Conservation (phyloP, 192 early-diverging fungal species). For the Kappamyces sp. region DNA sequence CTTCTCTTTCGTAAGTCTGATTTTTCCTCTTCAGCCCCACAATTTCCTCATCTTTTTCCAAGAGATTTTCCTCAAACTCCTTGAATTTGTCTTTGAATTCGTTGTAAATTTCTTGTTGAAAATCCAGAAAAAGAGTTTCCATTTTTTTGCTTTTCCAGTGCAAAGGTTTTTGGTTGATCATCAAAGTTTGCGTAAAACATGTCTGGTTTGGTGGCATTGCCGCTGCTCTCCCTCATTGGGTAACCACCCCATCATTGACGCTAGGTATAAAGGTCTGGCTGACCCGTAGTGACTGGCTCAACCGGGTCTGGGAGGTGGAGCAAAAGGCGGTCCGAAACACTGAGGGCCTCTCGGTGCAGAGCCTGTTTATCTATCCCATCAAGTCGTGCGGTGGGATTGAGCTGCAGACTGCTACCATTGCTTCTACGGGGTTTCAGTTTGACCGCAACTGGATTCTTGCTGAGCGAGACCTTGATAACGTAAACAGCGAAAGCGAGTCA, state of each 20-base stretch:
- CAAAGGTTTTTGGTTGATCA: too few relatives aligned
- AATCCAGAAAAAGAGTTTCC: neutral
- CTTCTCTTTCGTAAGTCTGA: neutral
- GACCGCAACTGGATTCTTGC: constrained; percentile 40
- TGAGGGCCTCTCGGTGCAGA: neutral
- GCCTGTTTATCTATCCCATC: constrained; percentile 36
- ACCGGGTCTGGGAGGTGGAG: neutral
- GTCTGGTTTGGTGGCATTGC: too few relatives aligned
- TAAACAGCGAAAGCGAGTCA: neutral
- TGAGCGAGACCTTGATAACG: neutral
- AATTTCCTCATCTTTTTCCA: neutral
- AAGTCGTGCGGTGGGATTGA: constrained; percentile 34
- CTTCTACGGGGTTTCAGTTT: constrained; percentile 31
- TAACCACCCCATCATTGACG: too few relatives aligned
- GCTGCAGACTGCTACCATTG: constrained; percentile 16
- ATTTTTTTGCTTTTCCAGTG: neutral
- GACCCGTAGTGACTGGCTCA: neutral
- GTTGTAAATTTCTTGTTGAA: constrained; percentile 4
- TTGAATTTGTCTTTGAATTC: neutral
- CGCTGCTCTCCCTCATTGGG: too few relatives aligned
- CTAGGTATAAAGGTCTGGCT: too few relatives aligned
- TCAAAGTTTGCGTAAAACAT: too few relatives aligned
- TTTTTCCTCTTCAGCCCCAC: constrained; percentile 6
- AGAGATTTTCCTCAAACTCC: neutral
- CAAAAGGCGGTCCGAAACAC: constrained; percentile 1